phyloP scores from a whole-genome alignment of 2,329 filamentous ascomycete genomes.

The Neoscytalidium dimidiatum region DNA sequence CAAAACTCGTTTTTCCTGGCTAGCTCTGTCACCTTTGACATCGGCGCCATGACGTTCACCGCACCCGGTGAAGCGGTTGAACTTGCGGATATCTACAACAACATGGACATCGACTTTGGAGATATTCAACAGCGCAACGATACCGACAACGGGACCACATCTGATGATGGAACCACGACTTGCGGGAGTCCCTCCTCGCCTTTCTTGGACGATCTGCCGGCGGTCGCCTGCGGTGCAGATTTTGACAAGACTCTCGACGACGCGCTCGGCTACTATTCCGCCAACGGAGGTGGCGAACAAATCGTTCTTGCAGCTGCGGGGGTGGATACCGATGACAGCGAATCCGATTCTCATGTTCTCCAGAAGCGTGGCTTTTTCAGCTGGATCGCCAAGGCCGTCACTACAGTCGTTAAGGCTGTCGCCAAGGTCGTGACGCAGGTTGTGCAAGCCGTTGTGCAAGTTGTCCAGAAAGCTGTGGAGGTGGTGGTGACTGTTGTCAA shows the following conservation, averaged over 20 bases:
- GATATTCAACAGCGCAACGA: background rate
- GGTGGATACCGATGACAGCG: background rate
- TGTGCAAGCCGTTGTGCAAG: background rate
- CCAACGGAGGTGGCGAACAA: background rate
- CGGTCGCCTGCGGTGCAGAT: constrained; percentile 17
- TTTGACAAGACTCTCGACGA: constrained; percentile 21
- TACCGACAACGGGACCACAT: background rate
- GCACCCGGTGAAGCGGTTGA: constrained; percentile 15
- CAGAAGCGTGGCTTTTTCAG: background rate
- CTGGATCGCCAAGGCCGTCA: background rate
- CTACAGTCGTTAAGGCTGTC: background rate
- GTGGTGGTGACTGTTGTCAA: background rate
- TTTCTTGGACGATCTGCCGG: constrained; percentile 16
- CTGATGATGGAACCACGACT: background rate
- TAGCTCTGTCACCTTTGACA: constrained; percentile 18
- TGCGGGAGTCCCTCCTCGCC: constrained; percentile 14
- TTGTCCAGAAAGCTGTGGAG: constrained; percentile 2
- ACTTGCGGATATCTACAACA: constrained; percentile 10
- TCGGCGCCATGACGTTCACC: constrained; percentile 9
- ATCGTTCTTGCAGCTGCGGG: constrained; percentile 11
- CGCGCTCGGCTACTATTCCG: constrained; percentile 20
- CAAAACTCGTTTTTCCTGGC: constrained; percentile 21
- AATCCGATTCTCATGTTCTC: background rate
- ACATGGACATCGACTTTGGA: constrained; percentile 18
- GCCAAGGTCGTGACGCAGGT: background rate